Conservation (phyloP, 345 rosid genomes). For the Eucalyptus curtisii region DNA sequence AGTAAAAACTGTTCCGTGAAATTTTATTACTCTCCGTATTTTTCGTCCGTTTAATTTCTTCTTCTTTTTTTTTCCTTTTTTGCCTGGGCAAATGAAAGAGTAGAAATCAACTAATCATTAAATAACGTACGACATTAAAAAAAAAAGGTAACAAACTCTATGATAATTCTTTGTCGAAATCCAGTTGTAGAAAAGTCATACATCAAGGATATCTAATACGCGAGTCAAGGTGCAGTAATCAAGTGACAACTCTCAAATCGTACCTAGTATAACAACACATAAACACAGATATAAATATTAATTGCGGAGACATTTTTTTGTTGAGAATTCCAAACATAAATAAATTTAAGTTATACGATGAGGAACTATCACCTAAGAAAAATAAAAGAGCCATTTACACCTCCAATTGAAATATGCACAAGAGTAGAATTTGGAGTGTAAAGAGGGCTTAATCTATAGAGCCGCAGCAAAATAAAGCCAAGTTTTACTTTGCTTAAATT, state of each 20-base stretch:
- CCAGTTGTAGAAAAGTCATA: fast-evolving
- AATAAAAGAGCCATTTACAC: neutral
- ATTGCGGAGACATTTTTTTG: neutral
- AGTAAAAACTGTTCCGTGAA: neutral
- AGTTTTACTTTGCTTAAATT: neutral
- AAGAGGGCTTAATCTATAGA: neutral
- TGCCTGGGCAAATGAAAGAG: neutral
- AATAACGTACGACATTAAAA: neutral
- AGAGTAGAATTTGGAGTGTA: neutral
- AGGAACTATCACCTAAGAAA: neutral
- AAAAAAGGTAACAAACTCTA: neutral
- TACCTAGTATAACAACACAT: neutral
- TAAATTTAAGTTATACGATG: neutral
- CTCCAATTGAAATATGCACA: neutral
- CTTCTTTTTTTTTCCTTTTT: neutral
- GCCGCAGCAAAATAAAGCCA: neutral
- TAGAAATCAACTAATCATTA: neutral
- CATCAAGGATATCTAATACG: neutral
- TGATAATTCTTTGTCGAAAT: neutral
- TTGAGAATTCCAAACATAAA: neutral
- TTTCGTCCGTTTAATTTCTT: neutral
- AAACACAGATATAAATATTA: neutral
- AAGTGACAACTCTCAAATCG: neutral
- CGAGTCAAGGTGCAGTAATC: fast-evolving
- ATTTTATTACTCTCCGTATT: neutral